Conservation (phyloP, 2,329 filamentous ascomycete species). For the Aspergillus caelatus region DNA sequence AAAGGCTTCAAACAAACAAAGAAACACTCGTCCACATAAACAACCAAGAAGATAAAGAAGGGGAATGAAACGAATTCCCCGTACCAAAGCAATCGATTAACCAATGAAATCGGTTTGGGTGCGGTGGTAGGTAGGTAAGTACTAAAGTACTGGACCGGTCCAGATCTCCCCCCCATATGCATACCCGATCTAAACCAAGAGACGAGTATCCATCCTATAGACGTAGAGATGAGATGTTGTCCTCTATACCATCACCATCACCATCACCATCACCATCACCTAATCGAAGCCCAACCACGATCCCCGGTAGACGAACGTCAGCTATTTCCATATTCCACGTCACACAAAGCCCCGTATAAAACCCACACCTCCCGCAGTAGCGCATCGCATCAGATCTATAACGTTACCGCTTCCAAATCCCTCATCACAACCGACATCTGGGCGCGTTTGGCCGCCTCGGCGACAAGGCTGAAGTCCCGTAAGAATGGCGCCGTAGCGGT, state of each 20-base stretch:
- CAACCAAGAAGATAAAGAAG: not conserved
- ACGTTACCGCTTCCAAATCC: slow-evolving; percentile 65
- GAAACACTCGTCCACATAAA: not conserved
- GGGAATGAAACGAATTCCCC: not conserved
- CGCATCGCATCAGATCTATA: slow-evolving; percentile 24
- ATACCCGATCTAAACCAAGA: not conserved
- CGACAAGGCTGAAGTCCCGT: slow-evolving; percentile 80
- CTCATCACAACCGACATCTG: slow-evolving; percentile 88
- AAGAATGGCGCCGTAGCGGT: slow-evolving; percentile 64
- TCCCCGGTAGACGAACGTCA: not conserved
- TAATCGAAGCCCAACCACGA: not conserved
- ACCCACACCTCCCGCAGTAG: not conserved
- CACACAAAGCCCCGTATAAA: not conserved
- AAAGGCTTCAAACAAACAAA: not conserved
- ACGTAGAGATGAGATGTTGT: not conserved
- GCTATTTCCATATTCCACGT: not conserved
- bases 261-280: not conserved
- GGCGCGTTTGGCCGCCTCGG: slow-evolving; percentile 89
- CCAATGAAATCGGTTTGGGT: not conserved
- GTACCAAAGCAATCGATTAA: not conserved
- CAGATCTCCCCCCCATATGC: not conserved
- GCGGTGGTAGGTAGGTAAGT: no score
- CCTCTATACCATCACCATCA: not conserved
- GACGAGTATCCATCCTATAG: not conserved
- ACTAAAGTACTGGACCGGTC: not conserved